Evolutionary conservation across 139 green algal species (phyloP).

Genomic region (Edaphochlamys debaryana): DNA sequence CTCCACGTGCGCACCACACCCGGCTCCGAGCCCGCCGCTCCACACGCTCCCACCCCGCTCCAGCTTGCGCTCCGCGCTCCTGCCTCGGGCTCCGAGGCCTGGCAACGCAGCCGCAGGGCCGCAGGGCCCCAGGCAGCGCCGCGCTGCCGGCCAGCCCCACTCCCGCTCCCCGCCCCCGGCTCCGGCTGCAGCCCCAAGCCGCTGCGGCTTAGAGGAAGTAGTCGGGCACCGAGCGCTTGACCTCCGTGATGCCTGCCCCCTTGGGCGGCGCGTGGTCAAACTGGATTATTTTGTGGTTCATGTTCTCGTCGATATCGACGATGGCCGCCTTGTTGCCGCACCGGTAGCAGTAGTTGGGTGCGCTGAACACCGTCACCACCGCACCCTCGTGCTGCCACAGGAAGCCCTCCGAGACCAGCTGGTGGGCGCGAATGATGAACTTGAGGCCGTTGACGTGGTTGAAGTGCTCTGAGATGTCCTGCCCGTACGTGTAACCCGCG

Average conservation of each 20-base stretch:
- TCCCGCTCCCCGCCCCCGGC: too few relatives aligned
- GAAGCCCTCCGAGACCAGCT: constrained; percentile 94
- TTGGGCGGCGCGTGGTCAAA: constrained; percentile 74
- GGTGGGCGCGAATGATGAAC: constrained; percentile 97
- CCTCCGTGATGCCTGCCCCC: constrained; percentile 70
- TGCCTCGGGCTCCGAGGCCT: too few relatives aligned
- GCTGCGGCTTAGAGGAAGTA: constrained; percentile 68
- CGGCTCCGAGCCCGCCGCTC: too few relatives aligned
- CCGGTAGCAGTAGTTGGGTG: constrained; percentile 99
- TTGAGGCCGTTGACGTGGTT: constrained; percentile 94
- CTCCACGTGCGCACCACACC: too few relatives aligned
- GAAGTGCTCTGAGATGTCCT: constrained; percentile 93
- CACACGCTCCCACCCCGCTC: too few relatives aligned
- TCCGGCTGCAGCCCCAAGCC: too few relatives aligned
- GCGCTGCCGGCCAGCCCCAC: too few relatives aligned
- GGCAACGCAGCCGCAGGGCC: too few relatives aligned
- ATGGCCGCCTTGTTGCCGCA: constrained; percentile 79
- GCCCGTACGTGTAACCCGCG: constrained; percentile 88
- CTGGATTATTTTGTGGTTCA: constrained; percentile 74
- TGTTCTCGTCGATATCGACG: constrained; percentile 75
- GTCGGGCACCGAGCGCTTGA: constrained; percentile 63
- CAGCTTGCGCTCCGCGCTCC: too few relatives aligned
- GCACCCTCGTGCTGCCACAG: constrained; percentile 89
- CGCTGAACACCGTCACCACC: constrained; percentile 96
- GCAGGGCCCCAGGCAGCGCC: too few relatives aligned